These are phyloP conservation scores for Aquilaria malaccensis DNA, from an alignment of 345 rosid species.

Conservation along the genomic window DNA sequence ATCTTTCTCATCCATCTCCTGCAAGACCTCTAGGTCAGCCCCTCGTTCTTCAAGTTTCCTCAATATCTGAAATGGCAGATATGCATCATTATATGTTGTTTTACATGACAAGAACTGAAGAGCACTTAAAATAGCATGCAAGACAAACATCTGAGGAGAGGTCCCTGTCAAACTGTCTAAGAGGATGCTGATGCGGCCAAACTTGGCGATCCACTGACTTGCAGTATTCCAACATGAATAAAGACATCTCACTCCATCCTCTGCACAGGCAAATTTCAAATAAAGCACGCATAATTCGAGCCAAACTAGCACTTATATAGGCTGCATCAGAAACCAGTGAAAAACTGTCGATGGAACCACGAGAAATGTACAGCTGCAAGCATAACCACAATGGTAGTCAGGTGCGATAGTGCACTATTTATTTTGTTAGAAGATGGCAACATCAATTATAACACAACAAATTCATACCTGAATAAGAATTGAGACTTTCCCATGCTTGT, in stretches of 20 bases:
- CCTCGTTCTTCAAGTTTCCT: conserved; percentile 97
- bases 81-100: conserved; percentile 17
- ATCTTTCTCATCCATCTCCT: conserved; percentile 94
- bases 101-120: conserved; percentile 9
- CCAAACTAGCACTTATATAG: conserved; percentile 96
- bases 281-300: conserved; percentile 92
- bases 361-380: conserved; percentile 91
- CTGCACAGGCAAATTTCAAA: conserved; percentile 88
- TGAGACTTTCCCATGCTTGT: conserved; percentile 93
- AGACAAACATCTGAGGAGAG: conserved; percentile 68
- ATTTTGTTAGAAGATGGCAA: not conserved
- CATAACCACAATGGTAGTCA: conserved; percentile 20
- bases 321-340: conserved; percentile 94
- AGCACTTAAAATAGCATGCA: conserved; percentile 3
- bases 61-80: conserved; percentile 44
- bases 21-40: conserved; percentile 69
- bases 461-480: conserved; percentile 83
- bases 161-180: conserved; percentile 88
- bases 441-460: conserved; percentile 11
- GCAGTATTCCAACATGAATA: conserved; percentile 93
- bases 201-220: conserved; percentile 97
- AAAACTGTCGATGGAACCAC: conserved; percentile 85
- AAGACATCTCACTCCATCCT: conserved; percentile 92
- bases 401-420: conserved; percentile 8
- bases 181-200: conserved; percentile 96